Evolutionary conservation across 129 eudicot species (phyloP), one percentile per base, ranked within the genome.

Genomic region (Tanacetum coccineum): DNA sequence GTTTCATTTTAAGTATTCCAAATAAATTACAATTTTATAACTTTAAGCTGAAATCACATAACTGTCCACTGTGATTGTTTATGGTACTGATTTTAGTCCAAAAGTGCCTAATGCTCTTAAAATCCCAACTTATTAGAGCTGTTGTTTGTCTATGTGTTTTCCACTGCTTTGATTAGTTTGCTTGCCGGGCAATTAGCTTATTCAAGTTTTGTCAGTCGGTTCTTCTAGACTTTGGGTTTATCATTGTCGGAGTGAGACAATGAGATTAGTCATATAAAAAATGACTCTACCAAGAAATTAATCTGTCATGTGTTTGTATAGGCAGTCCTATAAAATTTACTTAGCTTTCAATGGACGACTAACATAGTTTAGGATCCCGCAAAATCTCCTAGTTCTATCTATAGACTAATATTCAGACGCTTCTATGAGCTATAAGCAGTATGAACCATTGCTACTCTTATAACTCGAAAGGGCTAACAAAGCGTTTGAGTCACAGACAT

Each of bases 401-500:
- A 22, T 22, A 22, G 25, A 55, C 54, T 68, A 55, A 3, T 3
- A 12, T 53, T 36, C 21, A 11, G 3, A 32, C 32, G 2, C 25
- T 22, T 22, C 25, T 22, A 22, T 46, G 18, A 62, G 9, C 73
- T 55, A 55, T 5, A 52, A 55, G 45, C 25, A 48, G 2, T 60
- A 52, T 28, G 44, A 71, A 63, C 17, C 32, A 36, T 21, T 40
- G 30, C 4, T 12, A 42, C 10, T 42, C 42, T 39, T 54, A 17
- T 30, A 2, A 36, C 10, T 6, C 42, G 60, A 1, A 28, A 1
- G 42, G 28, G 62, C 10, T 39, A 18, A 26, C 60, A 62, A 45
- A 56, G 47, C 46, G 67, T 45, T n/a, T 39, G 21, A 22, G 49
- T 54, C 2, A 67, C 70, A 63, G 40, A 79, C 85, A 76, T 59